These are phyloP conservation scores for Schoenoplectus tabernaemontani DNA, from an alignment of 202 grass and related monocot species.

Conservation along the genomic window DNA sequence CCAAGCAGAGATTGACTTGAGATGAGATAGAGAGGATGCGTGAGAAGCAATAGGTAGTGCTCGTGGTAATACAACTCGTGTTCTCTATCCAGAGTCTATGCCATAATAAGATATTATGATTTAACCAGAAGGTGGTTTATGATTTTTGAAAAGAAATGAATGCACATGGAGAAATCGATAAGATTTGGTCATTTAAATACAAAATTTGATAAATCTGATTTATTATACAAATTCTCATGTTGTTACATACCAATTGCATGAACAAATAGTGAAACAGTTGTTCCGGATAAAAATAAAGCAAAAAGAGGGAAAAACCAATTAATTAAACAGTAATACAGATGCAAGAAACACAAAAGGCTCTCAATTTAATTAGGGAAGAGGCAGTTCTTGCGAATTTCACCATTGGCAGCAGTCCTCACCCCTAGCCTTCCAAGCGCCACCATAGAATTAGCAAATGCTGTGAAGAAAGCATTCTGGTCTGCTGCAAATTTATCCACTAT, in stretches of 20 bases:
- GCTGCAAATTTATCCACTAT: slow-evolving; percentile 32
- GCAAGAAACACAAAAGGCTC: neutral
- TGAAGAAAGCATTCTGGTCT: slow-evolving; percentile 43
- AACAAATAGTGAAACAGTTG: neutral
- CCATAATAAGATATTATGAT: too few species aligned
- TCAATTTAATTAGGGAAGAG: neutral
- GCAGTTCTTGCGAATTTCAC: slow-evolving; percentile 55
- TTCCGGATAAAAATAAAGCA: neutral
- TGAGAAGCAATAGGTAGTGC: too few species aligned
- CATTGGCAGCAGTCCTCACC: slow-evolving; percentile 37
- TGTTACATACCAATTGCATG: neutral
- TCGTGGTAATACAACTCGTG: too few species aligned
- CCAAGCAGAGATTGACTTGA: too few species aligned
- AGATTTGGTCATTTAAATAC: neutral
- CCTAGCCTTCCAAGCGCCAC: slow-evolving; percentile 52
- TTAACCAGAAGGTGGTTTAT: too few species aligned
- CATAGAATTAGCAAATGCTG: slow-evolving; percentile 42
- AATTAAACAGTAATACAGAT: neutral
- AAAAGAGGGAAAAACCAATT: neutral
- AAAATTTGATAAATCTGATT: neutral
- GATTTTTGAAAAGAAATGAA: too few species aligned
- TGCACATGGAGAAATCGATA: too few species aligned
- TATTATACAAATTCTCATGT: neutral
- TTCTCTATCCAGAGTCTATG: too few species aligned
- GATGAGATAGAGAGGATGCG: too few species aligned